Evolutionary conservation across 305 asterid species (phyloP), one percentile per base, ranked within the genome.

Genomic region (Fraxinus floribunda): DNA sequence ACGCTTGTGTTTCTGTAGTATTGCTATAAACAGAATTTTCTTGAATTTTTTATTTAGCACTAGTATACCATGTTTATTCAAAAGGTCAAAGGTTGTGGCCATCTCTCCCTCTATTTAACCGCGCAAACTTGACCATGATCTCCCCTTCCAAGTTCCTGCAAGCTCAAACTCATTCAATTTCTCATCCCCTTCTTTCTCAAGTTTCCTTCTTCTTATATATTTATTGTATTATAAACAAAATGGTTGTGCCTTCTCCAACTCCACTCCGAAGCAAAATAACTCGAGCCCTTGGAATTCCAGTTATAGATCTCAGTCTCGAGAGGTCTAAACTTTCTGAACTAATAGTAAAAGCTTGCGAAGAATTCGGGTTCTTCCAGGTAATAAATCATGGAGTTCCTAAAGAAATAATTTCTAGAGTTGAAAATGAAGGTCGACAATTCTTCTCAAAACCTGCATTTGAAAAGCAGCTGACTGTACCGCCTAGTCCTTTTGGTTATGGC

Each of bases 401-500:
- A 2, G 86, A 91, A 34, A 80, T 83, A 0, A 84, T 88, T 20
- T 79, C 89, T 0, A 74, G 84, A 7, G 83, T 88, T 20, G 96
- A 91, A 75, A 80, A 9, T 16, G 88, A 88, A 62, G 86, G 89
- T 3, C 80, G 30, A 0, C 55, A 84, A 0, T 93, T 93, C 74
- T 93, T 93, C 80, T 83, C 87, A 0, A 86, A 85, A 32, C 81
- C 93, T 11, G 82, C 86, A 36, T 83, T 82, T 2, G 86, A 91
- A 55, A 92, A 92, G 88, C 83, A 85, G 10, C 86, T 81, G 79
- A 91, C 91, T 76, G 88, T 90, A 32, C 90, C 91, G 1, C 85
- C 93, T 0, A 62, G 71, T 66, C 94, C 97, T 0, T 91, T 91
- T 38, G 96, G 97, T 0, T 93, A 93, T 62, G 97, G 95, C 3